Base-by-base conservation (phyloP, 1,139 yeast species). In the Scheffersomyces segobiensis region DNA sequence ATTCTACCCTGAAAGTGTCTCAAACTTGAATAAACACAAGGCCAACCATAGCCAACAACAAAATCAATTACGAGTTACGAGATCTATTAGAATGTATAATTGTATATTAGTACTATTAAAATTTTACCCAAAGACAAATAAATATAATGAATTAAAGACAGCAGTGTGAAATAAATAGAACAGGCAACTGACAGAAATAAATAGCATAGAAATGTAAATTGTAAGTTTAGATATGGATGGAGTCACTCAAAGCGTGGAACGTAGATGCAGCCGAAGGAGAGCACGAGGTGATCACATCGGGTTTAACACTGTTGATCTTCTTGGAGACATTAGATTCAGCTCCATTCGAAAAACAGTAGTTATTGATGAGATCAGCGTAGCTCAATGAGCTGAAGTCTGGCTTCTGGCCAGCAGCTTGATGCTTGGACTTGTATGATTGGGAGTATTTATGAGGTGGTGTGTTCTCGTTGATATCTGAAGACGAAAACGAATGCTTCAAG, bases 331-430 rank as follows among this genome's bases (percentile, higher is more conserved):
- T 32, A 14, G 42, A 32, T 32, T 56, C n/a, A 32, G 62, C 62
- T 21, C 75, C 74, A 55, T 73, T 72, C 56, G 72, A 74, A 63
- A 75, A 75, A 61, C 79, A 75, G 60, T 73, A 74, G 55, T 73
- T 71, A 56, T 73, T 72, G 57, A 75, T 63, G 54, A 75, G 67
- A 58, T 73, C 76, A 12, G 77, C 64, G 59, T 75, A 75, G 12
- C 75, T 70, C 39, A 71, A 67, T 32, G 73, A 69, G 59, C 67
- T 67, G 26, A 32, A 32, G 46, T 56, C 21, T 5, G 54, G 42
- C 19, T 32, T 50, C 17, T 39, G 42, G 21, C 47, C 52, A n/a
- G 56, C 26, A 20, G 49, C 52, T 22, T 54, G 64, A 49, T 65
- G 66, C 55, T 65, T 67, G 49, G 64, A 55, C 59, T 59, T 64